phyloP scores from a whole-genome alignment of 2,329 filamentous ascomycete species.

The Aspergillus flavus region DNA sequence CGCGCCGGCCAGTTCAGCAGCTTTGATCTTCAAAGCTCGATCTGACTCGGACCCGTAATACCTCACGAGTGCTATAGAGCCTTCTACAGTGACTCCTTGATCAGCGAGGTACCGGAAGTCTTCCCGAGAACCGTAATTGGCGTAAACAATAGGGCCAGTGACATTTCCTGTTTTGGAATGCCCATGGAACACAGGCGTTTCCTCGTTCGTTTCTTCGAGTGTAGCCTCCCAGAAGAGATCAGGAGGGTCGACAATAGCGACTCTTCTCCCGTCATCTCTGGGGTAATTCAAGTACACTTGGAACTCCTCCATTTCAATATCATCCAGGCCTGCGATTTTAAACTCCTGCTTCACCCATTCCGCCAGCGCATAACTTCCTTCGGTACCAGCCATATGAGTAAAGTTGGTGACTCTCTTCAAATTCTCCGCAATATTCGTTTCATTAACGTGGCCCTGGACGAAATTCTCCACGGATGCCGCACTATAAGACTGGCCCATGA shows the following conservation, averaged over 20 bases:
- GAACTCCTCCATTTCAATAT: conserved; percentile 75
- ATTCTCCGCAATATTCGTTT: conserved; percentile 69
- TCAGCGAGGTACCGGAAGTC: conserved; percentile 77
- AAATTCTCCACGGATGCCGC: conserved; percentile 78
- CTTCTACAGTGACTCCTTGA: conserved; percentile 71
- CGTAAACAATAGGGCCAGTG: conserved; percentile 83
- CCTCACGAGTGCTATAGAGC: conserved; percentile 81
- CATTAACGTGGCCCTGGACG: conserved; percentile 73
- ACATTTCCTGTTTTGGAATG: conserved; percentile 86
- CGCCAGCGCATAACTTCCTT: conserved; percentile 85
- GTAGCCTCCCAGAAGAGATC: conserved; percentile 75
- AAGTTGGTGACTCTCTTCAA: conserved; percentile 78
- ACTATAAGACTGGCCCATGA: conserved; percentile 72
- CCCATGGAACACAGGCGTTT: conserved; percentile 83
- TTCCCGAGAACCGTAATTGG: conserved; percentile 82
- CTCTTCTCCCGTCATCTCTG: conserved; percentile 70
- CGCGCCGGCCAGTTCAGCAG: conserved; percentile 83
- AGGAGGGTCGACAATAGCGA: conserved; percentile 75
- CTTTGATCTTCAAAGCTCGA: conserved; percentile 80
- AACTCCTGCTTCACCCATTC: conserved; percentile 83
- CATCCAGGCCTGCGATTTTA: conserved; percentile 69
- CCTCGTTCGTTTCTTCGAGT: conserved; percentile 78
- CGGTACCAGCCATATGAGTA: conserved; percentile 90
- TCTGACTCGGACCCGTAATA: conserved; percentile 76
- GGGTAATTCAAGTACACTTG: conserved; percentile 94